Evolutionary conservation across 495 filamentous ascomycete genomes (phyloP).

Genomic region (Hyaloscypha bicolor): DNA sequence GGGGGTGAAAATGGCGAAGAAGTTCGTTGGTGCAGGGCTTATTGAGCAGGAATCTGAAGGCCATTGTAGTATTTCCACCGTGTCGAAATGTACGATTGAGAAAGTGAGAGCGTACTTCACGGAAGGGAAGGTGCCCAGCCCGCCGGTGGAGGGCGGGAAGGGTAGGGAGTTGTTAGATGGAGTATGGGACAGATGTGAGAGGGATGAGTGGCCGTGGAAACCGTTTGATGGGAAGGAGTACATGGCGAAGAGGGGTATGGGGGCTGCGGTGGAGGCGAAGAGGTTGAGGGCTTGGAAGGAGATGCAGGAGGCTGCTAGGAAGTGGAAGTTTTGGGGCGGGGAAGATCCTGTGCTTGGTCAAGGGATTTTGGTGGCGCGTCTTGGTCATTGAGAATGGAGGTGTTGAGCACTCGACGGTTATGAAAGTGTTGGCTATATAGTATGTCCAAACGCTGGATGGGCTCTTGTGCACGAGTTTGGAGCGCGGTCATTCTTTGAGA

Average conservation of each 20-base stretch:
- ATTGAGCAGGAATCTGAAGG: constrained; percentile 47
- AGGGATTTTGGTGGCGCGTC: too few relatives aligned
- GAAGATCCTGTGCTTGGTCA: too few relatives aligned
- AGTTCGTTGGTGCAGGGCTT: constrained; percentile 47
- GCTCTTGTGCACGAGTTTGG: too few relatives aligned
- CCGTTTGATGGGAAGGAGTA: constrained; percentile 10
- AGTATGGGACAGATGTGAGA: constrained; percentile 43
- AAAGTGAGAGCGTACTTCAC: constrained; percentile 43
- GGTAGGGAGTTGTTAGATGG: constrained; percentile 30
- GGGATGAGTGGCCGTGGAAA: constrained; percentile 34
- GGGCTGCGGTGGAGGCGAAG: neutral
- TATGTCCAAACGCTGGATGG: too few relatives aligned
- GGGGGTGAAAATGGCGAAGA: constrained; percentile 53
- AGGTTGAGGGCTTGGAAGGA: constrained; percentile 1
- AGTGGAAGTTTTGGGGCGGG: too few relatives aligned
- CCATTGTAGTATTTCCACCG: constrained; percentile 44
- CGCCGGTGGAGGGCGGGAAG: constrained; percentile 34
- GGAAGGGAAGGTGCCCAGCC: constrained; percentile 42
- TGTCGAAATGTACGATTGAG: constrained; percentile 42
- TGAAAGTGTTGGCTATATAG: too few relatives aligned
- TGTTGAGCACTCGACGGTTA: too few relatives aligned
- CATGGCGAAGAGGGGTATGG: neutral
- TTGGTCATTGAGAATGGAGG: too few relatives aligned
- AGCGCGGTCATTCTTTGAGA: too few relatives aligned
- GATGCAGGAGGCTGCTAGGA: too few relatives aligned